Percentiles rank a stretch among this genome's conserved stretches.
Conservation (phyloP, 176 grass and related monocot genomes). For the Oryza nivara region DNA sequence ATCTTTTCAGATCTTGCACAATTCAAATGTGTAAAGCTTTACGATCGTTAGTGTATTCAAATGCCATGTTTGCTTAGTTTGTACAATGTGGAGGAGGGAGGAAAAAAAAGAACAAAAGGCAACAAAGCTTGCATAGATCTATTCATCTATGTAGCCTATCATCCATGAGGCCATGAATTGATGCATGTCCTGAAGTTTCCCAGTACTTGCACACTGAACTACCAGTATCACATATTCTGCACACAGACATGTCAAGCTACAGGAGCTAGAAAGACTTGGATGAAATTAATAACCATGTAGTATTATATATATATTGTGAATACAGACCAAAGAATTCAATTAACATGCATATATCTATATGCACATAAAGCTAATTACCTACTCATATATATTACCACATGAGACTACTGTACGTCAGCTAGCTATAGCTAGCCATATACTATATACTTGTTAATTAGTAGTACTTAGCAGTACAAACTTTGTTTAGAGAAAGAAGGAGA, state of each 20-base stretch:
- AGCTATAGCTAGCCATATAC: neutral
- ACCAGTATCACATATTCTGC: neutral
- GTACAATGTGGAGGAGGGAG: constrained; percentile 11
- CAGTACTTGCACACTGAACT: constrained; percentile 19
- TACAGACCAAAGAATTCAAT: neutral
- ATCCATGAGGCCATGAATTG: neutral
- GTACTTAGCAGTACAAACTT: neutral
- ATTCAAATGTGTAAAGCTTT: constrained; percentile 42
- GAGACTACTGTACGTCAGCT: constrained; percentile 14
- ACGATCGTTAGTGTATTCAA: constrained; percentile 21
- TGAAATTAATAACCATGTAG: constrained; percentile 40
- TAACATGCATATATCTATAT: neutral
- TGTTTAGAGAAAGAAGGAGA: neutral
- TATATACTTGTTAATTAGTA: neutral
- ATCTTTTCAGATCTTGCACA: constrained; percentile 49
- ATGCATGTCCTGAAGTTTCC: constrained; percentile 31
- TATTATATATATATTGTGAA: neutral
- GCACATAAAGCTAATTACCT: constrained; percentile 33
- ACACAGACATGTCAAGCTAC: constrained; percentile 33
- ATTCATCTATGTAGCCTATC: neutral
- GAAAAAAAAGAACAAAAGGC: neutral
- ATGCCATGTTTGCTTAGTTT: constrained; percentile 25
- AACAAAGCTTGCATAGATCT: constrained; percentile 28
- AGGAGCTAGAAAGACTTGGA: constrained; percentile 26
- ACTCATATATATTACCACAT: constrained; percentile 20